Conservation (phyloP, 257 asterid species). For the Scutellaria galericulata region DNA sequence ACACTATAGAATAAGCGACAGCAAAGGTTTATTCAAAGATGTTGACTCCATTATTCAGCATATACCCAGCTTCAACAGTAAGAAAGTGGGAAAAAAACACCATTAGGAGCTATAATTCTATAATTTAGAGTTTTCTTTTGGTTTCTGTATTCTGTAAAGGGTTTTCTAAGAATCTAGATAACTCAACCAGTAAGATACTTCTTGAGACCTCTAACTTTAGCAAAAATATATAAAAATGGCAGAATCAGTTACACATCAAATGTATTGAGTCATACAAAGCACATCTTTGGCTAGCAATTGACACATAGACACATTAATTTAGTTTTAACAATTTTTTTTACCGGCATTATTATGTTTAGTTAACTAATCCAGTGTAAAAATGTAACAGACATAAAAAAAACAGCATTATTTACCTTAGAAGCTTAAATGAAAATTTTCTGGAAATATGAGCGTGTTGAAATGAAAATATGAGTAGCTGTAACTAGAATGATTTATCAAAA, state of each 20-base stretch:
- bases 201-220: neutral
- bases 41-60: too few relatives aligned
- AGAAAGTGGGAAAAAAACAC: neutral
- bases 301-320: neutral
- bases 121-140: neutral
- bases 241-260: neutral
- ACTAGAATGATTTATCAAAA: constrained; percentile 25
- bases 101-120: neutral
- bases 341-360: neutral
- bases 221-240: neutral
- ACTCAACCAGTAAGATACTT: neutral
- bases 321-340: neutral
- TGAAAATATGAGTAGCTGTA: constrained; percentile 9
- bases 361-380: neutral
- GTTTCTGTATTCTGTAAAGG: neutral
- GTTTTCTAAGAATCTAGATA: neutral
- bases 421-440: neutral
- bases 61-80: too few relatives aligned
- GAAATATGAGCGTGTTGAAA: constrained; percentile 19
- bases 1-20: too few relatives aligned
- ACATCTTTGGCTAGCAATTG: neutral
- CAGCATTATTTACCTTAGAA: neutral
- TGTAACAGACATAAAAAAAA: neutral
- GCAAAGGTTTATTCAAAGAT: too few relatives aligned
- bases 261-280: neutral